A percentile compares a stretch with the other conserved stretches of the same genome.
These are phyloP conservation scores for Pseudocercospora fuligena DNA, from an alignment of 2,329 filamentous ascomycete genomes.

Conservation along the genomic window DNA sequence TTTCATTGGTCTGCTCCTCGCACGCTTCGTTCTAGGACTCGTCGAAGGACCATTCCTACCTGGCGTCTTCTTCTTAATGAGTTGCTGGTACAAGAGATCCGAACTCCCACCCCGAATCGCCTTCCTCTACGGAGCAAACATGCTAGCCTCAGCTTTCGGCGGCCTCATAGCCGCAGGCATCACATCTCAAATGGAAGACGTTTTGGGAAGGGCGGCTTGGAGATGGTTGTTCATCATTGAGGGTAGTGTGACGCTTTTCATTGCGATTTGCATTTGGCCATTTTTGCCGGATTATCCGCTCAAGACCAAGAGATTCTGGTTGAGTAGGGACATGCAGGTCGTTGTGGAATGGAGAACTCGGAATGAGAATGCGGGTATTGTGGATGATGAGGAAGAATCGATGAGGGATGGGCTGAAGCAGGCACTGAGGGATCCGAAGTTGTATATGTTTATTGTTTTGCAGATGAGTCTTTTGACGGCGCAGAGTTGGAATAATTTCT, in stretches of 20 bases:
- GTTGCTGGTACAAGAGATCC: slow-evolving; percentile 47
- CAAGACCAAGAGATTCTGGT: slow-evolving; percentile 11
- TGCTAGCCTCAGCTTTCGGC: slow-evolving; percentile 36
- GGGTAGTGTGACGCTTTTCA: slow-evolving; percentile 16
- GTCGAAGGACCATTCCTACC: slow-evolving; percentile 41
- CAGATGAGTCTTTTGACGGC: neutral
- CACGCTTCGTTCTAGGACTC: slow-evolving; percentile 44
- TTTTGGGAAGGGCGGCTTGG: slow-evolving; percentile 40
- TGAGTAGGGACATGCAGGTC: neutral
- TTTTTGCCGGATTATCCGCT: slow-evolving; percentile 22
- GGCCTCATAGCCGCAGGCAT: slow-evolving; percentile 27
- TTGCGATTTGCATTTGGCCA: slow-evolving; percentile 10
- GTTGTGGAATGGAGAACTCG: slow-evolving; percentile 8
- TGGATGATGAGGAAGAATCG: slow-evolving; percentile 4
- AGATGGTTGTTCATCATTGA: slow-evolving; percentile 38
- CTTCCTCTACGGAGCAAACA: slow-evolving; percentile 39
- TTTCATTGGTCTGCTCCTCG: slow-evolving; percentile 41
- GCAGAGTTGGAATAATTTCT: neutral
- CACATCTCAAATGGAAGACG: slow-evolving; percentile 33
- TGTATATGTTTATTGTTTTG: slow-evolving; percentile 26
- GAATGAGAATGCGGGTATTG: slow-evolving; percentile 12
- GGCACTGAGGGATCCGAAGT: slow-evolving; percentile 27
- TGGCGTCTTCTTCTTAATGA: slow-evolving; percentile 49
- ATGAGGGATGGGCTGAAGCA: slow-evolving; percentile 16
- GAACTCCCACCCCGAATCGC: slow-evolving; percentile 46